These are phyloP conservation scores for Candida andamanensis DNA, from an alignment of 805 yeast species.

Conservation along the genomic window DNA sequence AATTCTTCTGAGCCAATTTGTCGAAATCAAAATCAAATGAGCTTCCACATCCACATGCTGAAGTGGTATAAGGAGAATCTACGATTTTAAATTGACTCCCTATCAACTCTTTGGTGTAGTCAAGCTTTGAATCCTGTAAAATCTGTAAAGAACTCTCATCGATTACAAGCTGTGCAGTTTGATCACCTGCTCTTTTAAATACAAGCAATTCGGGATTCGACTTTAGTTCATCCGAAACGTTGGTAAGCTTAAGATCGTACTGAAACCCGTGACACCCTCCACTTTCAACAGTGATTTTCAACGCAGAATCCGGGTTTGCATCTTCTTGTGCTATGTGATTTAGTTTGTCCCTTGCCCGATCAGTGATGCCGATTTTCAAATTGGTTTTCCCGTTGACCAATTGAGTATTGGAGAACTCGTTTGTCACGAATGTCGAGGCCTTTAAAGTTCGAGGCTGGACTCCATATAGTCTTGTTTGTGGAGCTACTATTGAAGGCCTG, in stretches of 20 bases:
- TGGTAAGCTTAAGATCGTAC: constrained; percentile 65
- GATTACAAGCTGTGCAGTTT: constrained; percentile 58
- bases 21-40: constrained; percentile 45
- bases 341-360: constrained; percentile 48
- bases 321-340: constrained; percentile 49
- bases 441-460: constrained; percentile 15
- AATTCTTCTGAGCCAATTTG: constrained; percentile 28
- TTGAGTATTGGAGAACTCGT: constrained; percentile 26
- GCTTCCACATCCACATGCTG: constrained; percentile 44
- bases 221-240: constrained; percentile 31
- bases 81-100: constrained; percentile 91
- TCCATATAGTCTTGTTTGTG: too few species aligned
- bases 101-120: constrained; percentile 85
- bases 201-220: constrained; percentile 40
- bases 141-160: constrained; percentile 80
- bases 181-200: constrained; percentile 54
- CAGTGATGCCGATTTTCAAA: constrained; percentile 42
- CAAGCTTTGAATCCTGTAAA: constrained; percentile 78
- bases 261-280: constrained; percentile 99
- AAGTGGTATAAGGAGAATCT: constrained; percentile 80
- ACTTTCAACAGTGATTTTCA: constrained; percentile 77
- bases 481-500: too few species aligned
- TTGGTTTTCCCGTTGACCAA: constrained; percentile 32
- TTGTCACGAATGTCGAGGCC: constrained; percentile 23
- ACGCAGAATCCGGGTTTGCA: constrained; percentile 52